Base-by-base conservation (phyloP, 140 eudicot species). In the Oenanthe javanica region DNA sequence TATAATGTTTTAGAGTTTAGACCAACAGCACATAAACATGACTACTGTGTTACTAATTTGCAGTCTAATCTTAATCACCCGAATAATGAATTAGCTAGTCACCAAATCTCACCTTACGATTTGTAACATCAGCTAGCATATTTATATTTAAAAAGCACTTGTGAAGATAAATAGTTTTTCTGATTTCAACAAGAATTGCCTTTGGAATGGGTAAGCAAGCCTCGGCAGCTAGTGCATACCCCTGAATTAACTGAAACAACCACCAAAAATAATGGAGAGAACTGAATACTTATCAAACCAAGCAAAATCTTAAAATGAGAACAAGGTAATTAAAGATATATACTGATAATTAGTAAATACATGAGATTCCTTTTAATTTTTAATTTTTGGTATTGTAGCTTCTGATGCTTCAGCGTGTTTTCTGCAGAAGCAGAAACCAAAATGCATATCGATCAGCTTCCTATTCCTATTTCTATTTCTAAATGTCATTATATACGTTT, bases 161-260 rank as follows among this genome's bases (percentile, higher is more conserved):
- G 42, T 72, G 82, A 40, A 90, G 93, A 82, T 85, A 88, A 12
- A 89, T 84, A 57, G 81, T 82, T 47, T 76, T 85, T 85, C 87
- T 90, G 86, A 92, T 89, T 79, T 89, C 97, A 57, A 76, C 74
- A 40, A 87, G 49, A 85, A 90, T 79, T 6, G 93, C 90, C 63
- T 71, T 83, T 75, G 92, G 81, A 31, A 95, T 84, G 75, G 99
- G 99, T 84, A 92, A 88, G 86, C 97, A 95, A 70, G 97, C 97
- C 86, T 92, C 92, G 9, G 99, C 97, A 83, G 92, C 92, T 81
- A 92, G 89, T 73, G 87, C 45, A 40, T 86, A 75, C 92, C 97
- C 55, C 80, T 85, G 72, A 87, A 88, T 93, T n/a, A n/a, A n/a
- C 99, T 90, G 83, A 55, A 81, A 54, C n/a, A 84, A 82, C 69